Evolutionary conservation across 441 rosid genomes (phyloP), one percentile per base, ranked within the genome.

Genomic region (Croton setiger): DNA sequence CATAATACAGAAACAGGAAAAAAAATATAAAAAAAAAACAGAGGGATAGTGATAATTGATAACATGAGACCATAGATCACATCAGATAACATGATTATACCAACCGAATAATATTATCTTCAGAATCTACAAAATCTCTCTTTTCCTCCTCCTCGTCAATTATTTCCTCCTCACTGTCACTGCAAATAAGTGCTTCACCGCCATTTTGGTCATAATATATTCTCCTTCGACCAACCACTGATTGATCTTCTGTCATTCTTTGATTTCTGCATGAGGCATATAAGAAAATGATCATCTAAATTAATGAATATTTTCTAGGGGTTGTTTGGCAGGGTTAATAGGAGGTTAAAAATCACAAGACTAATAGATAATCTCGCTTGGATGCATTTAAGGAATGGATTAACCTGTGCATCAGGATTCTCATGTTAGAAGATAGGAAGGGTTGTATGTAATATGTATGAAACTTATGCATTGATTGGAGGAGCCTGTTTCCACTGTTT

Each of bases 171-270:
- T 95, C 99, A 72, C 99, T 95, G 70, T 95, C 99, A 83, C 99
- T 95, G 80, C 99, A 95, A 69, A 95, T 92, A 72, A 95, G 96
- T 51, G 99, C 96, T 86, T 95, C 99, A 52, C 99, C 95, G 1
- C 97, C 97, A 78, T 83, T 92, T 77, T 89, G 98, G 76, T 92
- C 99, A 81, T 92, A 95, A 84, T 92, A 92, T 45, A 95, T 95
- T 78, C 99, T 91, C 86, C 99, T 84, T 63, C 98, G 88, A 59
- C 99, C 98, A 70, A 95, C 86, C 69, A 95, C 98, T 13, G 98
- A 95, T 72, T 92, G 98, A 81, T 92, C 99, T 78, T 92, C 99
- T 1, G 96, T 95, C 99, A 95, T 95, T 85, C 99, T 92, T 71
- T 95, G 98, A 75, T 95, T 95, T 85, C 99, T 95, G 88, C 75